A percentile compares a stretch with the other conserved stretches of the same genome.
Conservation (phyloP, 2,329 filamentous ascomycete genomes). For the Alternaria sp. region DNA sequence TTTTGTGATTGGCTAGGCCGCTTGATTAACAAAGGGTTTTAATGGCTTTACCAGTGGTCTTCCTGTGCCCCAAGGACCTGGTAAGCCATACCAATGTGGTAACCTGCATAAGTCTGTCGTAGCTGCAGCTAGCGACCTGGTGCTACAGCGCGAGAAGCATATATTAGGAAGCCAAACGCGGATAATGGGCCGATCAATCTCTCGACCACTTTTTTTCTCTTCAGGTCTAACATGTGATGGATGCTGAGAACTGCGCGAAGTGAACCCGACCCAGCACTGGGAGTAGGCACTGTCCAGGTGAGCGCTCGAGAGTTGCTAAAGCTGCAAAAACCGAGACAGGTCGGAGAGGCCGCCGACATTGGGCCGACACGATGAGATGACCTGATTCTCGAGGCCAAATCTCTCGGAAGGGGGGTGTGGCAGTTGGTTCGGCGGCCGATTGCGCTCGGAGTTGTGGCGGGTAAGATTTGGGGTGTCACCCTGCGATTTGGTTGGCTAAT, state of each 20-base stretch:
- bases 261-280: not conserved
- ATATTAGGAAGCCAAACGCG: conserved; percentile 18
- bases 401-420: not conserved
- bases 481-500: conserved; percentile 17
- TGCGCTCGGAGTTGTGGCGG: conserved; percentile 31
- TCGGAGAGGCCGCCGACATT: conserved; percentile 6
- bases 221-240: conserved; percentile 8
- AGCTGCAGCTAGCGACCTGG: conserved; percentile 14
- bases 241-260: conserved; percentile 7
- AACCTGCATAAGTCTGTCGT: conserved; percentile 23
- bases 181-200: conserved; percentile 17
- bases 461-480: conserved; percentile 10
- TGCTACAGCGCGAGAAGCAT: conserved; percentile 16
- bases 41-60: conserved; percentile 9
- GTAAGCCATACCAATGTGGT: conserved; percentile 17
- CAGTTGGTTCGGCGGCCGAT: not conserved
- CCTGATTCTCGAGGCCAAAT: conserved; percentile 2
- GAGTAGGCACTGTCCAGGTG: conserved; percentile 7
- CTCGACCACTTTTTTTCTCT: not conserved
- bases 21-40: conserved; percentile 13
- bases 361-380: conserved; percentile 9
- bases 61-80: conserved; percentile 6
- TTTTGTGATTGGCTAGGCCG: conserved; percentile 10
- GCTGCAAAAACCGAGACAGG: conserved; percentile 9
- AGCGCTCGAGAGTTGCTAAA: conserved; percentile 1